Evolutionary conservation across 306 rosid genomes (phyloP).

Genomic region (Corylus heterophylla): DNA sequence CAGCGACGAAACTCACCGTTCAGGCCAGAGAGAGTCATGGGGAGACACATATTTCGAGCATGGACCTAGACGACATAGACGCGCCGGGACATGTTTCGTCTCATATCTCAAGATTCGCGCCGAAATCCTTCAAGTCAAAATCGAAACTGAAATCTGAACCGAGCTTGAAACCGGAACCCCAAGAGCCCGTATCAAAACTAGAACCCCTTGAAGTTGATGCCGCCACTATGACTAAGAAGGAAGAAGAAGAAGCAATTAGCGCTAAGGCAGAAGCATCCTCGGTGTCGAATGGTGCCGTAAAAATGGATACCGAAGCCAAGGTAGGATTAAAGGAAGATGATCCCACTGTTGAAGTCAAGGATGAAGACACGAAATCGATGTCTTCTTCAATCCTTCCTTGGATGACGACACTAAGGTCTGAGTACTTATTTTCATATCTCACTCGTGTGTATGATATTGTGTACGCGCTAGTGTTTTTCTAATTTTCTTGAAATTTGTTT

Average conservation of each 20-base stretch:
- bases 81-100: slow-evolving; percentile 44
- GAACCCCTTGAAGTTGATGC: slow-evolving; percentile 38
- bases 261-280: slow-evolving; percentile 28
- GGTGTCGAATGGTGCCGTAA: slow-evolving; percentile 34
- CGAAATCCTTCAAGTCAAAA: slow-evolving; percentile 58
- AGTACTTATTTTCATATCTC: neutral
- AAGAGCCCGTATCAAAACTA: slow-evolving; percentile 25
- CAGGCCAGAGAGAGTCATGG: neutral
- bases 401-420: slow-evolving; percentile 59
- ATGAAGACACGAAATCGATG: slow-evolving; percentile 83
- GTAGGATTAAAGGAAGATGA: slow-evolving; percentile 39
- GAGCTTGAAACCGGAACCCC: slow-evolving; percentile 28
- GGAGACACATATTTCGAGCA: slow-evolving; percentile 18
- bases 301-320: slow-evolving; percentile 44
- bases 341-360: slow-evolving; percentile 32
- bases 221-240: slow-evolving; percentile 25
- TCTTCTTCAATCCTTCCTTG: slow-evolving; percentile 55
- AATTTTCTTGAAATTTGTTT: neutral
- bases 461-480: neutral
- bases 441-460: neutral
- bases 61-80: slow-evolving; percentile 83
- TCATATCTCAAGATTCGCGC: slow-evolving; percentile 61
- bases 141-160: slow-evolving; percentile 49
- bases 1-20: neutral
- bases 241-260: slow-evolving; percentile 18